A percentile compares a stretch with the other conserved stretches of the same genome.
Evolutionary conservation across 148 eudicot genomes (phyloP).

Genomic region (Hydrangea macrophylla): DNA sequence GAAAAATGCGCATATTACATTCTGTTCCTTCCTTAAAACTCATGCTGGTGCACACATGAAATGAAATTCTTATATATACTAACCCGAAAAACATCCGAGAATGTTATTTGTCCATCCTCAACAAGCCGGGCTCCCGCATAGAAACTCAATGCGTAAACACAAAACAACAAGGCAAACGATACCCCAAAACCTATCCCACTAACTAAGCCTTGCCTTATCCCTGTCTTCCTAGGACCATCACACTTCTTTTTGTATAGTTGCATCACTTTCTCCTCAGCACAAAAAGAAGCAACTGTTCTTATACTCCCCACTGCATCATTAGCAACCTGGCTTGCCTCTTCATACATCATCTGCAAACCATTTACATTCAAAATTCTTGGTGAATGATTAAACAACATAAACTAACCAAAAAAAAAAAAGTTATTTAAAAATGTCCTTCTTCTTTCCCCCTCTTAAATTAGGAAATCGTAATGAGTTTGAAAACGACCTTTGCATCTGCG

Average conservation of each 20-base stretch:
- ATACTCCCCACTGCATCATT: conserved; percentile 79
- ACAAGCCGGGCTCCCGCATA: conserved; percentile 64
- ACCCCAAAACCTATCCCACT: conserved; percentile 56
- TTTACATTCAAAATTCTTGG: not conserved
- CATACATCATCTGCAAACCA: conserved; percentile 48
- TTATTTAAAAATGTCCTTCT: too few relatives aligned
- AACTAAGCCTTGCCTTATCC: conserved; percentile 50
- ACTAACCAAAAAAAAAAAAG: too few relatives aligned
- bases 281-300: conserved; percentile 75
- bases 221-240: conserved; percentile 45
- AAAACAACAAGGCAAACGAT: conserved; percentile 35
- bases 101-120: conserved; percentile 44
- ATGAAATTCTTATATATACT: conserved; percentile 3
- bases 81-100: conserved; percentile 49
- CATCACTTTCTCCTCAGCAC: conserved; percentile 64
- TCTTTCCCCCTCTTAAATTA: not conserved
- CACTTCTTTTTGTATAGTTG: conserved; percentile 51
- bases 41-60: too few relatives aligned
- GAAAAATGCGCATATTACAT: not conserved
- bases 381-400: not conserved
- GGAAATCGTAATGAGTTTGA: not conserved
- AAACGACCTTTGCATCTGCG: conserved; percentile 71
- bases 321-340: conserved; percentile 82
- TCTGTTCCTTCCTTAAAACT: too few relatives aligned
- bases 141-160: conserved; percentile 46